These are phyloP conservation scores for Taiozyma sp. DNA, from an alignment of 1,139 yeast species.

Conservation along the genomic window DNA sequence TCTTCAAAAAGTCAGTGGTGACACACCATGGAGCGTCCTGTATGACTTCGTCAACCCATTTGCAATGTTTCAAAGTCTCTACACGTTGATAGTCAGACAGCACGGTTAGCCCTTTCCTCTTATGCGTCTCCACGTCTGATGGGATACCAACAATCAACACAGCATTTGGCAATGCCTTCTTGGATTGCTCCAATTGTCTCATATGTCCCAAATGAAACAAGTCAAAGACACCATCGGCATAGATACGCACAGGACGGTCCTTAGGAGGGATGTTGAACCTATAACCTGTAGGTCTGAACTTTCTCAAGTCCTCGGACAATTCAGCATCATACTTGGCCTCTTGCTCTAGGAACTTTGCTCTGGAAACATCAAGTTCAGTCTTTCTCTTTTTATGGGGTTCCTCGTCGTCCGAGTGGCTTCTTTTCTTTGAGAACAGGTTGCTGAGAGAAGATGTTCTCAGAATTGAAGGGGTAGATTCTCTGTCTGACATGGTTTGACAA, in stretches of 20 bases:
- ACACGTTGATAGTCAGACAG: slow-evolving; percentile 81
- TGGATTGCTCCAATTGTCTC: slow-evolving; percentile 96
- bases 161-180: slow-evolving; percentile 84
- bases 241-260: slow-evolving; percentile 83
- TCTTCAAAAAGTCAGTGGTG: slow-evolving; percentile 69
- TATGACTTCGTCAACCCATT: slow-evolving; percentile 96
- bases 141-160: slow-evolving; percentile 89
- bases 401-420: slow-evolving; percentile 14
- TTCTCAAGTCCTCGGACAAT: slow-evolving; percentile 60
- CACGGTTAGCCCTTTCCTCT: slow-evolving; percentile 89
- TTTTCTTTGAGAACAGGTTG: slow-evolving; percentile 19
- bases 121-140: slow-evolving; percentile 85
- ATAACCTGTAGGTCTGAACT: slow-evolving; percentile 68
- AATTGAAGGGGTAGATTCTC: slow-evolving; percentile 4
- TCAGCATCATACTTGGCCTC: slow-evolving; percentile 55
- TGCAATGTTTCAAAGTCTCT: slow-evolving; percentile 85
- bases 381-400: slow-evolving; percentile 14
- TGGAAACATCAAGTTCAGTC: slow-evolving; percentile 19
- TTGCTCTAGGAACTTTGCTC: slow-evolving; percentile 34
- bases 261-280: slow-evolving; percentile 76
- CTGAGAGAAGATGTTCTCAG: slow-evolving; percentile 21
- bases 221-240: slow-evolving; percentile 98
- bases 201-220: slow-evolving; percentile 95
- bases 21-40: slow-evolving; percentile 97
- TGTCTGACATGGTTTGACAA: not conserved